Evolutionary conservation across 768 basidiomycete species (phyloP).

Genomic region (Candolleomyces aberdarensis): DNA sequence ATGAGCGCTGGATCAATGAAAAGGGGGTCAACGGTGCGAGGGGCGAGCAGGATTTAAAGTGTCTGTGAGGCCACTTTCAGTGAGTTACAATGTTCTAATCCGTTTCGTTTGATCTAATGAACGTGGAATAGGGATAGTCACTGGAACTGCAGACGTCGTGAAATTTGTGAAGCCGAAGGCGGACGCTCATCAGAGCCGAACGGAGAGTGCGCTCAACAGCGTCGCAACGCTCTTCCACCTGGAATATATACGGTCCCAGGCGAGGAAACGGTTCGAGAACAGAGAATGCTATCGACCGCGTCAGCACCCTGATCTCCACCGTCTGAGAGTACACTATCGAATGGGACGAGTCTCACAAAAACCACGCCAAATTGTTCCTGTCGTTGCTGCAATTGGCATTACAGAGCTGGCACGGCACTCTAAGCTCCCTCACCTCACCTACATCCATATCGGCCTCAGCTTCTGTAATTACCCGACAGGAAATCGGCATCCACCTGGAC

Average conservation of each 20-base stretch:
- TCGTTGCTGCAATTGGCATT: slow-evolving; percentile 36
- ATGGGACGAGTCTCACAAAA: slow-evolving; percentile 33
- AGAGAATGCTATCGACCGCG: slow-evolving; percentile 32
- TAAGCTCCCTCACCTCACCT: slow-evolving; percentile 34
- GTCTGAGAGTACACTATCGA: slow-evolving; percentile 35
- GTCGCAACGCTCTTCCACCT: slow-evolving; percentile 26
- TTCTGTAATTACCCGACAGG: slow-evolving; percentile 24
- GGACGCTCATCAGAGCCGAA: slow-evolving; percentile 26
- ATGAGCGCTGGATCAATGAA: slow-evolving; percentile 26
- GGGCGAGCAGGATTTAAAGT: slow-evolving; percentile 27
- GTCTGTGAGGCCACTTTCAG: slow-evolving; percentile 25
- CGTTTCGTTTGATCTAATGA: neutral
- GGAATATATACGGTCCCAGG: slow-evolving; percentile 26
- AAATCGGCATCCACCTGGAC: slow-evolving; percentile 37
- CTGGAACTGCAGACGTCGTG: slow-evolving; percentile 26
- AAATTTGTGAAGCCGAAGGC: slow-evolving; percentile 31
- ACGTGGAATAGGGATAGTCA: slow-evolving; percentile 10
- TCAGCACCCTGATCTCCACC: slow-evolving; percentile 28
- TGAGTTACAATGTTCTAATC: slow-evolving; percentile 13
- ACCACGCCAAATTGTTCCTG: slow-evolving; percentile 35
- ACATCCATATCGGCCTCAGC: slow-evolving; percentile 33
- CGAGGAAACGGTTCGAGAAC: slow-evolving; percentile 25
- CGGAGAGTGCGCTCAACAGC: slow-evolving; percentile 25
- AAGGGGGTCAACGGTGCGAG: slow-evolving; percentile 17
- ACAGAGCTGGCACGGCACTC: slow-evolving; percentile 23